A percentile compares a stretch with the other conserved stretches of the same genome.
Conservation (phyloP, 176 grass and related monocot species). For the Oropetium thomaeum region DNA sequence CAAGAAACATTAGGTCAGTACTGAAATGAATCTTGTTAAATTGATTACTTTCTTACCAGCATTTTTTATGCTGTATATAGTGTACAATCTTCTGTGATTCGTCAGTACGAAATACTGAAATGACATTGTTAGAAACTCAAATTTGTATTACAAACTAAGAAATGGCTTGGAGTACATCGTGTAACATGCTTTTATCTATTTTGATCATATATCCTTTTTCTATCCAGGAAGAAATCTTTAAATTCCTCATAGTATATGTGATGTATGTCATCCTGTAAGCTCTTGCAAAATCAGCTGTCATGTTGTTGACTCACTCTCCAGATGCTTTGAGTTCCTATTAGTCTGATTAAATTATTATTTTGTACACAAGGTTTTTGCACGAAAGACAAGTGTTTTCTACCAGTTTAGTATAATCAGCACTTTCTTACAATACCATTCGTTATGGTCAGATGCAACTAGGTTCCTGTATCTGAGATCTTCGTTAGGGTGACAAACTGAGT, state of each 20-base stretch:
- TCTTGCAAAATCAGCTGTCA: too few species aligned
- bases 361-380: too few species aligned
- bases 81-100: neutral
- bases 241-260: neutral
- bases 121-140: neutral
- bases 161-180: neutral
- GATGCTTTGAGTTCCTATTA: too few species aligned
- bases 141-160: neutral
- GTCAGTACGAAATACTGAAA: neutral
- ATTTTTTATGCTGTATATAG: neutral
- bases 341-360: too few species aligned
- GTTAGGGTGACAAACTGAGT: too few species aligned
- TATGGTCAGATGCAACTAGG: too few species aligned
- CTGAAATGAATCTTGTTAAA: neutral
- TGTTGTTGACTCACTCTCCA: neutral
- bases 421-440: too few species aligned
- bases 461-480: too few species aligned
- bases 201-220: neutral
- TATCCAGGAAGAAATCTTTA: neutral
- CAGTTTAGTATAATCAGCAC: too few species aligned
- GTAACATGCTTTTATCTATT: neutral
- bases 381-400: too few species aligned
- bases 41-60: neutral
- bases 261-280: neutral
- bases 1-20: conserved; percentile 46